Evolutionary conservation across 192 early-diverging fungal species (phyloP), one percentile per base, ranked within the genome.

Genomic region (Pilobolus umbonatus): DNA sequence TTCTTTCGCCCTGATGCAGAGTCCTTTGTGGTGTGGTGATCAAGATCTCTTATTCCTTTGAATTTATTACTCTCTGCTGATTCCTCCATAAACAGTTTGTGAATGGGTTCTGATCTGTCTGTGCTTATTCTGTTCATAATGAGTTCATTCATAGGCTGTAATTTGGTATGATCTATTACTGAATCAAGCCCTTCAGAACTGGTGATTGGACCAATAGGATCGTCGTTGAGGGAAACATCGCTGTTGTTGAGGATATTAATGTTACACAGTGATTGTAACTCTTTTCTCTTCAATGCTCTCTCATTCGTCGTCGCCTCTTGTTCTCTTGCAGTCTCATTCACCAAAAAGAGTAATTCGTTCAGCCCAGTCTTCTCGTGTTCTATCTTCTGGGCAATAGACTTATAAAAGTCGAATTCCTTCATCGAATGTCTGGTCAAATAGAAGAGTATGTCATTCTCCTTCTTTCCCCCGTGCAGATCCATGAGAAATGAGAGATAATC

Each of bases 31-130:
- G 17, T 35, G n/a, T n/a, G n/a, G 11, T 84, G 78, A 19, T 78
- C 75, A 47, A 86, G 48, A 58, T 88, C 85, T 35, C 85, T 67
- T 25, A 82, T 80, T 14, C 81, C 84, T 64, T 73, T 78, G 49
- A 84, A 85, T 25, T 46, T 31, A 49, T 66, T 45, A 31, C 45
- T n/a, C 25, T 29, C 28, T 2, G 26, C 46, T n/a, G n/a, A n/a
- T n/a, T n/a, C n/a, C n/a, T n/a, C n/a, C n/a, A n/a, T n/a, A n/a
- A n/a, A n/a, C n/a, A n/a, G n/a, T n/a, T n/a, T n/a, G n/a, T n/a
- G n/a, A n/a, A n/a, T n/a, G n/a, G n/a, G n/a, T n/a, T n/a, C n/a
- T n/a, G n/a, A n/a, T n/a, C n/a, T n/a, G n/a, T n/a, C n/a, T n/a
- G n/a, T n/a, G n/a, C n/a, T n/a, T n/a, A n/a, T n/a, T 32, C 47